Percentiles rank a stretch among this genome's conserved stretches.
Conservation (phyloP, 352 stramenopile genomes). For the Pythium insidiosum region DNA sequence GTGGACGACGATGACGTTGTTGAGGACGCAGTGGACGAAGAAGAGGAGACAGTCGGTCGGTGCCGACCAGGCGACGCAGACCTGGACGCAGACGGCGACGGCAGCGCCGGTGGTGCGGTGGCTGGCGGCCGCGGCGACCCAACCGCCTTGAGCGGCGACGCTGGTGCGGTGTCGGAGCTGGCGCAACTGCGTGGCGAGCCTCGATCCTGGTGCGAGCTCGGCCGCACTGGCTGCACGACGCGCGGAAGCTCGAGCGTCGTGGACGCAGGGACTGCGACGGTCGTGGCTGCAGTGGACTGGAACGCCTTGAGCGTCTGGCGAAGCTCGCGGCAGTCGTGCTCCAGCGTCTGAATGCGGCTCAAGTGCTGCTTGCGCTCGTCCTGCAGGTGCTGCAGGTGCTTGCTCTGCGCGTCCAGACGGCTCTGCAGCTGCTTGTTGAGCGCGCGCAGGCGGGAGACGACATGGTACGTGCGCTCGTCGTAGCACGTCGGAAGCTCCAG, state of each 20-base stretch:
- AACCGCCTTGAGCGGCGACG: constrained; percentile 1
- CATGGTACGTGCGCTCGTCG: constrained; percentile 45
- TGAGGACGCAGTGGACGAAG: neutral
- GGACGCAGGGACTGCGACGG: neutral
- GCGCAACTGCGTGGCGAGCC: neutral
- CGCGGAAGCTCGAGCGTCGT: neutral
- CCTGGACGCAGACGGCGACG: neutral
- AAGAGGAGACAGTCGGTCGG: neutral
- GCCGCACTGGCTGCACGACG: too few species aligned
- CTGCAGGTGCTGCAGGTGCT: constrained; percentile 27
- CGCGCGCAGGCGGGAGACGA: constrained; percentile 35
- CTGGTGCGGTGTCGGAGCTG: neutral
- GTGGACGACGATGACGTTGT: neutral
- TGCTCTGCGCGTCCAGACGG: constrained; percentile 44
- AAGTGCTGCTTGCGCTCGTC: constrained; percentile 48
- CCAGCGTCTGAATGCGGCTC: constrained; percentile 28
- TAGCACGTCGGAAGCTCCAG: too few species aligned
- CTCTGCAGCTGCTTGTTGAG: constrained; percentile 35
- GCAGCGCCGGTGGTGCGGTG: neutral
- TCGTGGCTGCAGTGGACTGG: constrained; percentile 2
- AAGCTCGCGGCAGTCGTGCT: constrained; percentile 30
- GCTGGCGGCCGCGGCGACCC: constrained; percentile 1
- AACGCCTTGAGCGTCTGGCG: constrained; percentile 39
- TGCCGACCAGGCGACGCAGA: neutral
- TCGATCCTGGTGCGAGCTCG: too few species aligned